Evolutionary conservation across 2,329 filamentous ascomycete species (phyloP).

Genomic region (Emericellopsis cladophorae): DNA sequence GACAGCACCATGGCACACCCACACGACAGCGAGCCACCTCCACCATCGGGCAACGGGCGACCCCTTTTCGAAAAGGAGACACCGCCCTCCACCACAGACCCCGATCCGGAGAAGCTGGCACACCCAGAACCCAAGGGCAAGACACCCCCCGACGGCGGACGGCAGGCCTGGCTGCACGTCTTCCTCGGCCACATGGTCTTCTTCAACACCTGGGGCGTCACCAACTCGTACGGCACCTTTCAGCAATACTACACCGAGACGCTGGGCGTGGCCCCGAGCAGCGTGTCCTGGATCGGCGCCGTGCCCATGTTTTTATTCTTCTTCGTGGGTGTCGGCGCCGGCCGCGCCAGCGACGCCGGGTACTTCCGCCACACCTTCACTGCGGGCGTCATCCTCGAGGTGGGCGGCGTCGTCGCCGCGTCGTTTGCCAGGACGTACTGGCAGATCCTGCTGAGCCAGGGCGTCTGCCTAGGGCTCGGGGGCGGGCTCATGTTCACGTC

Average conservation of each 20-base stretch:
- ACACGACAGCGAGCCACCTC: too few species aligned
- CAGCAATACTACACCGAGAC: constrained; percentile 28
- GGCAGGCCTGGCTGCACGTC: constrained; percentile 9
- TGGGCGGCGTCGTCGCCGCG: constrained; percentile 33
- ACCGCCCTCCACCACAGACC: neutral
- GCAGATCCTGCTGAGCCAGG: constrained; percentile 31
- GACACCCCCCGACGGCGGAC: constrained; percentile 16
- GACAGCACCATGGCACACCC: too few species aligned
- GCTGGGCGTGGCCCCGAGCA: constrained; percentile 15
- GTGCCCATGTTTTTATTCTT: constrained; percentile 31
- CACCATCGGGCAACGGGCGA: too few species aligned
- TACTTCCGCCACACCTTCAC: constrained; percentile 26
- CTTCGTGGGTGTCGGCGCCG: constrained; percentile 16
- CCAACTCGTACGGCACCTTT: constrained; percentile 31
- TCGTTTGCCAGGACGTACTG: constrained; percentile 24
- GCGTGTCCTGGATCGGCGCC: constrained; percentile 27
- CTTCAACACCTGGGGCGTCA: constrained; percentile 32
- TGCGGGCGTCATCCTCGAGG: constrained; percentile 24
- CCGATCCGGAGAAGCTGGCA: neutral
- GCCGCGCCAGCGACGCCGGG: constrained; percentile 34
- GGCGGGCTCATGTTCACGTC: constrained; percentile 26
- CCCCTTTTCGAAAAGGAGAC: neutral
- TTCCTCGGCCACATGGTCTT: constrained; percentile 23
- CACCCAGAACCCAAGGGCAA: neutral
- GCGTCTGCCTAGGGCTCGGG: constrained; percentile 30